Base-by-base conservation (phyloP, 768 basidiomycete genomes). In the Clathrus columnatus region DNA sequence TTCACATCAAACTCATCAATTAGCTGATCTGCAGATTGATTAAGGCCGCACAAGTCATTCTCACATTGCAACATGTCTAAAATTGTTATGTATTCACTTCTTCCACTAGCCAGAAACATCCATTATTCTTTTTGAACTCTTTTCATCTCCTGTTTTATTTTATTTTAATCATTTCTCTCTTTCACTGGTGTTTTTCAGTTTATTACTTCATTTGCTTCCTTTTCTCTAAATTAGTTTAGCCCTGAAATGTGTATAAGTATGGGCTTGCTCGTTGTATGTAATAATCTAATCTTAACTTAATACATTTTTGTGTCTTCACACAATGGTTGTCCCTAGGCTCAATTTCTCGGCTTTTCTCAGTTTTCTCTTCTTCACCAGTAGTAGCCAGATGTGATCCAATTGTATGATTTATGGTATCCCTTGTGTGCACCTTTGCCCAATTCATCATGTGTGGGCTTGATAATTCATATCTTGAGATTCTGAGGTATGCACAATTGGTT, bases 401-500 rank as follows among this genome's bases (percentile, higher is more conserved):
- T 63, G 50, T 66, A 66, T 0, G 59, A 61, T 20, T 63, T 62
- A 42, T 60, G 56, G 45, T 63, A 67, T 5, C 70, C 69, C 5
- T 51, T 59, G 51, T 72, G 71, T 4, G 69, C 68, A 1, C 56
- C 55, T 54, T 69, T 64, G 0, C 57, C 52, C 1, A 64, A 48
- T 2, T 32, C 32, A 32, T 69, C 50, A 53, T 70, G 67, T 4
- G 59, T 46, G n/a, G 68, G 64, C 11, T 54, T 51, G 59, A 72
- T 62, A 0, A 69, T 42, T 27, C 57, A 42, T 0, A 42, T 29
- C 48, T 57, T 23, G 5, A 60, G 14, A 1, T 17, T 23, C 27
- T 56, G 48, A 1, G 70, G 70, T 0, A 72, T 65, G 50, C 68
- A 70, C 1, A 72, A 44, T 1, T 64, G 27, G n/a, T 52, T 54